Conservation (phyloP, 1,284 basidiomycete genomes). For the Meira nashicola region DNA sequence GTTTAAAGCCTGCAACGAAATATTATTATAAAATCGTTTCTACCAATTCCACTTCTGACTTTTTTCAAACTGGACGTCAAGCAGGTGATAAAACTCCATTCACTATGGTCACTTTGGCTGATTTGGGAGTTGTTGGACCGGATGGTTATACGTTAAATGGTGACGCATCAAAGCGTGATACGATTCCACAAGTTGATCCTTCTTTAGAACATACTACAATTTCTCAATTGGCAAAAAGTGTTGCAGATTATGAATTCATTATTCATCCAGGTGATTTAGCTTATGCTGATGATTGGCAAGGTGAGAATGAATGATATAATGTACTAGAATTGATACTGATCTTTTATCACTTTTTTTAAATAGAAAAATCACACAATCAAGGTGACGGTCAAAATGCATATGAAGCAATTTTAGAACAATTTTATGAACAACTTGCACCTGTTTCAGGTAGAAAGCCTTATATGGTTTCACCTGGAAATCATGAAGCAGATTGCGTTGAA, state of each 20-base stretch:
- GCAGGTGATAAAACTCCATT: constrained; percentile 17
- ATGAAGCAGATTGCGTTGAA: constrained; percentile 30
- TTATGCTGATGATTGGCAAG: constrained; percentile 52
- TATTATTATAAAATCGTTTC: constrained; percentile 35
- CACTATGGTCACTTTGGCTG: constrained; percentile 11
- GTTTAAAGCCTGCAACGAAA: constrained; percentile 24
- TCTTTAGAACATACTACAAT: constrained; percentile 18
- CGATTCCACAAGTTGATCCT: constrained; percentile 15
- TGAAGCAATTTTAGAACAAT: constrained; percentile 51
- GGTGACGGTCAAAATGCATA: constrained; percentile 20
- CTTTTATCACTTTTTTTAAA: constrained; percentile 24
- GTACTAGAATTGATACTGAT: background rate
- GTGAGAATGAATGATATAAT: constrained; percentile 8
- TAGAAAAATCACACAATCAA: background rate
- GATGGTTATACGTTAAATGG: constrained; percentile 13
- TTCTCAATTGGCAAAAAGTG: constrained; percentile 8
- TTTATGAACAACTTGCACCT: constrained; percentile 49
- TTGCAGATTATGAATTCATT: constrained; percentile 12
- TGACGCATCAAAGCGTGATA: constrained; percentile 7
- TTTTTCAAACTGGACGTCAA: constrained; percentile 8
- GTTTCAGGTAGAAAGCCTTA: constrained; percentile 47
- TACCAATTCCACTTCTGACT: constrained; percentile 11
- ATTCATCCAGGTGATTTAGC: constrained; percentile 43
- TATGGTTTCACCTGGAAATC: constrained; percentile 34
- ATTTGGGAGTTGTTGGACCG: constrained; percentile 15